Conservation (phyloP, 1,284 basidiomycete species). For the Cryptococcus depauperatus region DNA sequence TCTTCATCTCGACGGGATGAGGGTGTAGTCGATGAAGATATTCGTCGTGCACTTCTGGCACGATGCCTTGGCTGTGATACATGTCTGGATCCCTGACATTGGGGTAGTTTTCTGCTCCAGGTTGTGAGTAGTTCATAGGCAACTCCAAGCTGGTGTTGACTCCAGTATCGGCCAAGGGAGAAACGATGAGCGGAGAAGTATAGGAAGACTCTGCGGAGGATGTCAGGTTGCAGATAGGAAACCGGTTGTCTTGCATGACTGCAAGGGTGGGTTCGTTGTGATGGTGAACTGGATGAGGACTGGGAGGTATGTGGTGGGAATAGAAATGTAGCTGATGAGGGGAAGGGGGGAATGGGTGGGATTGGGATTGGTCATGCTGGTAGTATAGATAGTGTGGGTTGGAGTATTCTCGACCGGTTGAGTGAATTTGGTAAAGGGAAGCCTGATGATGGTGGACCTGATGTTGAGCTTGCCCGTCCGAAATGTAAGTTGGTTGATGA, state of each 20-base stretch:
- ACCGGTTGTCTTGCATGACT: too few relatives aligned
- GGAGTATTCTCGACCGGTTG: too few relatives aligned
- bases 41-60: not conserved
- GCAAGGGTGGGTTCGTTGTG: not conserved
- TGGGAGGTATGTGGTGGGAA: not conserved
- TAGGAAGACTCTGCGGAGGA: not conserved
- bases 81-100: not conserved
- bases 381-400: not conserved
- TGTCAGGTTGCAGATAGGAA: not conserved
- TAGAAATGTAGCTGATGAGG: too few relatives aligned
- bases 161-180: too few relatives aligned
- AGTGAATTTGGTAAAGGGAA: not conserved
- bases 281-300: not conserved
- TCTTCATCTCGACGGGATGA: too few relatives aligned
- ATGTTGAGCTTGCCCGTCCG: not conserved
- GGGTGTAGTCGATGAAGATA: conserved; percentile 2
- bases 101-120: not conserved
- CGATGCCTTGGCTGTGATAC: not conserved
- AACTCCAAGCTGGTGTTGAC: not conserved
- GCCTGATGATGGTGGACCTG: conserved; percentile 4
- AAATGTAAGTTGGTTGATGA: too few relatives aligned
- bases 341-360: not conserved
- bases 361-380: not conserved
- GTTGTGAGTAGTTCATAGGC: not conserved
- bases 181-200: conserved; percentile 1